Evolutionary conservation across 106 monocot species (phyloP).

Genomic region (Dendrobium nobile): DNA sequence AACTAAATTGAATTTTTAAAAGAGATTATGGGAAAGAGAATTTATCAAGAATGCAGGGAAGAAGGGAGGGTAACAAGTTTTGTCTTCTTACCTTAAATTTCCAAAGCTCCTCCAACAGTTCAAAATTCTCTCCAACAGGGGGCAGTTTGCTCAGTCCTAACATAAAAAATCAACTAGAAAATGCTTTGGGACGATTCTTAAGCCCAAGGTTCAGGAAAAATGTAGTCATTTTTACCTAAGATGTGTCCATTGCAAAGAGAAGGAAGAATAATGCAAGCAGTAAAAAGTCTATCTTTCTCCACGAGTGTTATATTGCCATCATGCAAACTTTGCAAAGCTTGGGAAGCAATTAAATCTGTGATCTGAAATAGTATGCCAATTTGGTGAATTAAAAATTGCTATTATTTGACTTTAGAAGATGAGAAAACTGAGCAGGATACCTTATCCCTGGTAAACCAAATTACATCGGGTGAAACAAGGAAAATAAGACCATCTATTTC

Average conservation of each 20-base stretch:
- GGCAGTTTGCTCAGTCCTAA: slow-evolving; percentile 55
- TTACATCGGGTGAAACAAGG: slow-evolving; percentile 67
- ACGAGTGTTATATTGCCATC: slow-evolving; percentile 33
- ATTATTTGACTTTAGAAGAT: neutral
- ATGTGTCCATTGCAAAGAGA: slow-evolving; percentile 62
- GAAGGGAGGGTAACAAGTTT: slow-evolving; percentile 8
- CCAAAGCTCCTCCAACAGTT: slow-evolving; percentile 40
- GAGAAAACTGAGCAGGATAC: slow-evolving; percentile 18
- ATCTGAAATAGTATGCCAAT: slow-evolving; percentile 28
- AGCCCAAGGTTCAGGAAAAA: neutral
- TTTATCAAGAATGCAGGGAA: neutral
- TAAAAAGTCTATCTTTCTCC: slow-evolving; percentile 24
- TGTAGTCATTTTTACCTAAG: slow-evolving; percentile 39
- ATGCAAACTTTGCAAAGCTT: slow-evolving; percentile 28
- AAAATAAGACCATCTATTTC: slow-evolving; percentile 51
- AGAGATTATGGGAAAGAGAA: neutral
- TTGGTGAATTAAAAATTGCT: neutral
- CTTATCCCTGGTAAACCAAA: slow-evolving; percentile 67
- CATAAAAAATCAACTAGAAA: slow-evolving; percentile 1
- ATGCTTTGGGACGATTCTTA: neutral
- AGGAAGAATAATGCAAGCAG: slow-evolving; percentile 58
- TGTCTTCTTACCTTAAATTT: slow-evolving; percentile 43
- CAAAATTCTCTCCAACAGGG: slow-evolving; percentile 39
- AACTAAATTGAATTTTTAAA: neutral
- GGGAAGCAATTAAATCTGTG: slow-evolving; percentile 32